These are phyloP conservation scores for Hydrangea macrophylla DNA, from an alignment of 148 eudicot species.

Conservation along the genomic window DNA sequence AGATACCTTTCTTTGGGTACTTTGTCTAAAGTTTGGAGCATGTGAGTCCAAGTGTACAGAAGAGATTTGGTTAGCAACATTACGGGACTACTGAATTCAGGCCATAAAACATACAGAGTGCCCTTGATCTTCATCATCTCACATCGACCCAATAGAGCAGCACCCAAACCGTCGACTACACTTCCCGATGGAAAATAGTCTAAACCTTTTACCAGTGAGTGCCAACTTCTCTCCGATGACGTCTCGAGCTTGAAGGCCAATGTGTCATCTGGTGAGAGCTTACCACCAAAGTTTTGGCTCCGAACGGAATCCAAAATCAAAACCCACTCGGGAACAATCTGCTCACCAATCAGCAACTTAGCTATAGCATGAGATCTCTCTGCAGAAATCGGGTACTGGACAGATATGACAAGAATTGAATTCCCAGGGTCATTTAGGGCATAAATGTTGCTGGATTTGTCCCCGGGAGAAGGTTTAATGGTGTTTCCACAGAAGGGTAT, in stretches of 20 bases:
- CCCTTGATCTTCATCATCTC: conserved; percentile 66
- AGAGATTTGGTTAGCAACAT: conserved; percentile 51
- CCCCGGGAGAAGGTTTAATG: conserved; percentile 43
- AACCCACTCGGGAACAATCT: conserved; percentile 65
- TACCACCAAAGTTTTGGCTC: conserved; percentile 73
- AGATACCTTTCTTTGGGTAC: too few species aligned
- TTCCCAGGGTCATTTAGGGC: conserved; percentile 45
- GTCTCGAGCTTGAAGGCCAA: conserved; percentile 79
- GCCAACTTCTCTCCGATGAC: conserved; percentile 37
- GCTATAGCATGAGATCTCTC: conserved; percentile 78
- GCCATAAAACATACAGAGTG: conserved; percentile 71
- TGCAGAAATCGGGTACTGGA: conserved; percentile 57
- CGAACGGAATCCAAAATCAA: conserved; percentile 77
- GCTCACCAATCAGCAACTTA: conserved; percentile 59
- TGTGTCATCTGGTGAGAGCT: conserved; percentile 70
- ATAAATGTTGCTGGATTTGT: conserved; percentile 77
- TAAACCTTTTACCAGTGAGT: conserved; percentile 43
- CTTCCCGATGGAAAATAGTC: conserved; percentile 88
- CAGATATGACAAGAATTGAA: conserved; percentile 38
- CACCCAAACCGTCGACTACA: conserved; percentile 71
- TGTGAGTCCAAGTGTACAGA: too few species aligned
- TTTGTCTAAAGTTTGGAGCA: too few species aligned
- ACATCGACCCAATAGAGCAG: conserved; percentile 72
- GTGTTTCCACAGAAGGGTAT: conserved; percentile 64
- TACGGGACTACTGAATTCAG: conserved; percentile 62